phyloP scores from a whole-genome alignment of 345 rosid genomes.

The Euphorbia peplus region DNA sequence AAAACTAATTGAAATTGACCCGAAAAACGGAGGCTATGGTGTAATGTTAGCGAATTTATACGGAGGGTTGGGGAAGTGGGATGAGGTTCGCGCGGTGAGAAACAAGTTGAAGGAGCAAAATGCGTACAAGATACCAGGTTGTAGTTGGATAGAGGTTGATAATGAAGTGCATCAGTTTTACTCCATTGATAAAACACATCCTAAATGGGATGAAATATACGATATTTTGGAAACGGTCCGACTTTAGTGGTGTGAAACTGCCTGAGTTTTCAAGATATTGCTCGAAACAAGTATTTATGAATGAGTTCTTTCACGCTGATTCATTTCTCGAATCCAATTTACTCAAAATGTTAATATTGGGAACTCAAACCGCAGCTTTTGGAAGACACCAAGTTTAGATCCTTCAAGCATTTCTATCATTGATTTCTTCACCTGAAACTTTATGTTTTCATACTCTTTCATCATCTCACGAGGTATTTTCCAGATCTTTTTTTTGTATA shows the following conservation, averaged over 20 bases:
- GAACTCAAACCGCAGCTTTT: too few species aligned
- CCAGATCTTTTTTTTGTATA: too few species aligned
- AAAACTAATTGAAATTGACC: slow-evolving; percentile 60
- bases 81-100: slow-evolving; percentile 57
- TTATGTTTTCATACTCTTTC: not conserved
- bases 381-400: not conserved
- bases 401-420: not conserved
- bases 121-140: slow-evolving; percentile 72
- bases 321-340: not conserved
- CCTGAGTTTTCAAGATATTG: not conserved
- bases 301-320: not conserved
- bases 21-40: slow-evolving; percentile 65
- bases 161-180: slow-evolving; percentile 58
- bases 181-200: slow-evolving; percentile 59
- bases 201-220: slow-evolving; percentile 50
- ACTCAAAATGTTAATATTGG: too few species aligned
- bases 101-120: slow-evolving; percentile 54
- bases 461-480: too few species aligned
- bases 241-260: slow-evolving; percentile 2
- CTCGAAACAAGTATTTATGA: not conserved
- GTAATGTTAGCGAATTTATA: slow-evolving; percentile 73
- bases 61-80: slow-evolving; percentile 74
- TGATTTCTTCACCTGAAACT: not conserved
- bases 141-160: slow-evolving; percentile 87
- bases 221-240: slow-evolving; percentile 39